phyloP scores from a whole-genome alignment of 2,329 filamentous ascomycete genomes.

The Penicillium sp. region DNA sequence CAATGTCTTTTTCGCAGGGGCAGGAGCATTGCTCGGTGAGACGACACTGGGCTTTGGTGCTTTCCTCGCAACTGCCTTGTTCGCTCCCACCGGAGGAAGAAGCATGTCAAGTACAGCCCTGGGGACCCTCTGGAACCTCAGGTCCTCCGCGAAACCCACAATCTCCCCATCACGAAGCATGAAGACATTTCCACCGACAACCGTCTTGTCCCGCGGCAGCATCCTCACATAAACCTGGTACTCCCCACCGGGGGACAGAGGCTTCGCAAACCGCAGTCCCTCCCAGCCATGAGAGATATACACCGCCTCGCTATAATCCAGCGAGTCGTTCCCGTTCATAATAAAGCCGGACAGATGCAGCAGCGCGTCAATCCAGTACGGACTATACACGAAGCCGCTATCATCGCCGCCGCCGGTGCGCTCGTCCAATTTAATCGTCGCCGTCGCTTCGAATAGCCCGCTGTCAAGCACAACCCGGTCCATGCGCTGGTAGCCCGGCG shows the following conservation, averaged over 20 bases:
- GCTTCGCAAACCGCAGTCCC: slow-evolving; percentile 29
- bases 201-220: slow-evolving; percentile 32
- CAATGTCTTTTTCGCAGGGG: too few species aligned
- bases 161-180: slow-evolving; percentile 39
- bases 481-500: slow-evolving; percentile 37
- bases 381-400: not conserved
- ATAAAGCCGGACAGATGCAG: not conserved
- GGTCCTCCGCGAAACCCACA: slow-evolving; percentile 36
- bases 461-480: slow-evolving; percentile 34
- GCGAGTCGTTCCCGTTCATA: not conserved
- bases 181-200: slow-evolving; percentile 44
- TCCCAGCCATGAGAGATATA: slow-evolving; percentile 9
- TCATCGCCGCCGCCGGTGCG: slow-evolving; percentile 26
- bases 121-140: slow-evolving; percentile 40
- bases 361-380: slow-evolving; percentile 7
- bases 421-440: slow-evolving; percentile 26
- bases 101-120: slow-evolving; percentile 24
- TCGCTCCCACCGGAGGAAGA: slow-evolving; percentile 11
- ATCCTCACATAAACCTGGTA: slow-evolving; percentile 40
- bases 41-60: too few species aligned
- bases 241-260: slow-evolving; percentile 26
- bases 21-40: too few species aligned
- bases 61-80: too few species aligned
- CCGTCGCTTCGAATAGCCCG: slow-evolving; percentile 31
- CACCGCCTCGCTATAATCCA: not conserved